phyloP scores from a whole-genome alignment of 2,329 filamentous ascomycete genomes.

The Aureobasidium pullulans region DNA sequence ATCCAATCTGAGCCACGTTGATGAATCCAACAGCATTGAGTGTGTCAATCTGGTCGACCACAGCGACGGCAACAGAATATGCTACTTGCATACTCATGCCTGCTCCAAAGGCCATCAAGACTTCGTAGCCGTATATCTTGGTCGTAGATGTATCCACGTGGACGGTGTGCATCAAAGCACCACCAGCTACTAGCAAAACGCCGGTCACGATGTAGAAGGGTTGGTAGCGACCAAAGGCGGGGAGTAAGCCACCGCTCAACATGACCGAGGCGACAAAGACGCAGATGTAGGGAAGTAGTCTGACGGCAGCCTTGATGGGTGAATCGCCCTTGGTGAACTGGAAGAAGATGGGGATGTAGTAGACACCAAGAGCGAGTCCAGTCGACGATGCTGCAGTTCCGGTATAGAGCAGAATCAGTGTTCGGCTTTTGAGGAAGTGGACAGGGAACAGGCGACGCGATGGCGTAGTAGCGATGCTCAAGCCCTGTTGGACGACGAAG shows the following conservation, averaged over 20 bases:
- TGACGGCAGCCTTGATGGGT: conserved; percentile 34
- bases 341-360: conserved; percentile 44
- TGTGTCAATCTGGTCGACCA: neutral
- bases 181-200: conserved; percentile 29
- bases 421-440: conserved; percentile 29
- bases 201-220: conserved; percentile 35
- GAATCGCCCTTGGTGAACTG: conserved; percentile 42
- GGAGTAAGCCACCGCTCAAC: conserved; percentile 26
- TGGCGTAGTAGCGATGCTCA: conserved; percentile 42
- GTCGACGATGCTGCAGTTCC: neutral
- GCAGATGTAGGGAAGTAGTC: conserved; percentile 35
- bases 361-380: conserved; percentile 25
- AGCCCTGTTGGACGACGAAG: conserved; percentile 44
- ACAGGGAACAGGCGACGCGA: conserved; percentile 43
- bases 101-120: conserved; percentile 19
- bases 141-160: conserved; percentile 14
- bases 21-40: neutral
- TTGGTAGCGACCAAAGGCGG: conserved; percentile 32
- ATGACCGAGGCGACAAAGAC: neutral
- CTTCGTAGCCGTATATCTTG: conserved; percentile 22
- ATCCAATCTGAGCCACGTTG: neutral
- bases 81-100: conserved; percentile 19
- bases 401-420: neutral
- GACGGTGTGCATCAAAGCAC: conserved; percentile 28
- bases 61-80: conserved; percentile 16